Evolutionary conservation across 495 filamentous ascomycete species (phyloP).

Genomic region (Penicillium diatomitis): DNA sequence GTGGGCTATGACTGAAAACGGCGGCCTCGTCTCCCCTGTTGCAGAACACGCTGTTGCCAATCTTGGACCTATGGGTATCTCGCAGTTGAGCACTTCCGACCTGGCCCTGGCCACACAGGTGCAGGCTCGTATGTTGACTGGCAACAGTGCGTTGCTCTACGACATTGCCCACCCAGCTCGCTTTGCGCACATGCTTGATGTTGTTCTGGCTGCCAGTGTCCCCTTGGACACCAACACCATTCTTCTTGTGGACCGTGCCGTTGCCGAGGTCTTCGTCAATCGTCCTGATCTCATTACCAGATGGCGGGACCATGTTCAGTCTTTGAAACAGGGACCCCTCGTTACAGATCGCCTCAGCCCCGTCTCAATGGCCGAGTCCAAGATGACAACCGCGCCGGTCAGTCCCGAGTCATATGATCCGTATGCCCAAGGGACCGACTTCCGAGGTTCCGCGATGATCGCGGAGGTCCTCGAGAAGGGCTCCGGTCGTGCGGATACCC

Average conservation of each 20-base stretch:
- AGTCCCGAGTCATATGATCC: constrained; percentile 80
- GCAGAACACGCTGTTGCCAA: constrained; percentile 54
- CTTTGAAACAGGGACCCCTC: constrained; percentile 25
- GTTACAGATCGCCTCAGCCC: constrained; percentile 30
- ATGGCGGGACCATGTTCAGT: constrained; percentile 48
- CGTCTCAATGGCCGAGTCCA: constrained; percentile 27
- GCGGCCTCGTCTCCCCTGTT: constrained; percentile 50
- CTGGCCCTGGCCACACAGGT: constrained; percentile 52
- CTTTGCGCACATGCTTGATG: constrained; percentile 53
- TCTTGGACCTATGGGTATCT: constrained; percentile 50
- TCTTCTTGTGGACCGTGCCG: constrained; percentile 46
- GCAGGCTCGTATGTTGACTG: constrained; percentile 52
- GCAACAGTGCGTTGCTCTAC: constrained; percentile 29
- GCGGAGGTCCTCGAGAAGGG: constrained; percentile 75
- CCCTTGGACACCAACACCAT: constrained; percentile 43
- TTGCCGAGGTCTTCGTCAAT: constrained; percentile 42
- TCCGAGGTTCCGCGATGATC: constrained; percentile 83
- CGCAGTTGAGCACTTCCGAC: constrained; percentile 45
- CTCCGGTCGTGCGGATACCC: constrained; percentile 53
- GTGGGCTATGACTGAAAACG: constrained; percentile 68
- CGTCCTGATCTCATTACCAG: constrained; percentile 48
- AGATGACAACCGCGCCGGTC: constrained; percentile 31
- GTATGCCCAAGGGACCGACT: constrained; percentile 80
- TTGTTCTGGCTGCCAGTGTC: constrained; percentile 37
- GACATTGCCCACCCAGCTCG: constrained; percentile 49